phyloP scores from a whole-genome alignment of 2,329 filamentous ascomycete species.

The Ophiostoma quercus region DNA sequence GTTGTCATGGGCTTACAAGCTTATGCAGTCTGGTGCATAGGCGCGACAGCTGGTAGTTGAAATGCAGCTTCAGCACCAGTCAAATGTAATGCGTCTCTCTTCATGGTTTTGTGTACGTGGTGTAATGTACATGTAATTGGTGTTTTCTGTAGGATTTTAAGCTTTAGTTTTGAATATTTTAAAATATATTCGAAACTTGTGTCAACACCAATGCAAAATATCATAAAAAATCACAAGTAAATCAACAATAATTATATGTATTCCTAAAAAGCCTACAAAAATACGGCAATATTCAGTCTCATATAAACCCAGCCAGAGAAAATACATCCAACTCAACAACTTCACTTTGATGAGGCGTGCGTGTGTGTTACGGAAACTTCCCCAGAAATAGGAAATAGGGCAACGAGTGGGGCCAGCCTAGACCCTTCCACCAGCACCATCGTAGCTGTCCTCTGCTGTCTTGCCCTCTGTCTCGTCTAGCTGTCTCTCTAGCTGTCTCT shows the following conservation, averaged over 20 bases:
- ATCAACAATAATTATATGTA: no score
- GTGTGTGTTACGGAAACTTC: conserved; percentile 6
- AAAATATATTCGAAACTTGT: no score
- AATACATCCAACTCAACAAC: neutral
- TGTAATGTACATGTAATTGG: no score
- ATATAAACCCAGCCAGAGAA: neutral
- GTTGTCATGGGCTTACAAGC: neutral
- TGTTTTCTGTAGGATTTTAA: no score
- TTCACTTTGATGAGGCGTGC: neutral
- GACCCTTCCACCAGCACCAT: neutral
- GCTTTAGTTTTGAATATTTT: no score
- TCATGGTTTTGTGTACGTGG: no score
- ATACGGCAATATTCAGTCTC: neutral
- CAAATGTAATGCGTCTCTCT: neutral
- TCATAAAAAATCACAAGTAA: neutral
- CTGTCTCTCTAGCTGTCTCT: no score
- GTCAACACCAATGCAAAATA: no score
- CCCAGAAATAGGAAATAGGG: neutral
- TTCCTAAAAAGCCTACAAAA: no score
- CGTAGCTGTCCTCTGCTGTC: neutral
- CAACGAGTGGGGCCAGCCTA: neutral
- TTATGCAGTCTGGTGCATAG: neutral
- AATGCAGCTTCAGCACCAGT: neutral
- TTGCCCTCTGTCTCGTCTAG: neutral
- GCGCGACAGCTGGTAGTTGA: neutral